Percentiles rank a stretch among this genome's conserved stretches.
phyloP scores from a whole-genome alignment of 768 basidiomycete genomes.

The Bullera alba region DNA sequence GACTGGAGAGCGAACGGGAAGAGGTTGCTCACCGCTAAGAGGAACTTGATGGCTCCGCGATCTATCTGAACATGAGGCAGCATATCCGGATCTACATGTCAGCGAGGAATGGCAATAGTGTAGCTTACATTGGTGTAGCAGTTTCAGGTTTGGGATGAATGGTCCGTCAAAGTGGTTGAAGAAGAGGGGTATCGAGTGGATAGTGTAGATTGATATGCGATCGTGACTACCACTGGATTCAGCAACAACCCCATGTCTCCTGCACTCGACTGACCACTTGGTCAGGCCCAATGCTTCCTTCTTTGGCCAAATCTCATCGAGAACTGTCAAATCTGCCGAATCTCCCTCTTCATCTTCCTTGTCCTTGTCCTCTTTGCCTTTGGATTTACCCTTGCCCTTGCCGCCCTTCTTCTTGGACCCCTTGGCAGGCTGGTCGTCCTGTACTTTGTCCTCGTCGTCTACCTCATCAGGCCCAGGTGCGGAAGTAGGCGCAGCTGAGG shows the following conservation, averaged over 20 bases:
- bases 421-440: constrained; percentile 7
- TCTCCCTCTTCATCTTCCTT: constrained; percentile 18
- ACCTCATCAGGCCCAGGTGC: constrained; percentile 1
- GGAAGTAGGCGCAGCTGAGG: constrained; percentile 37
- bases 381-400: constrained; percentile 9
- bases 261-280: constrained; percentile 64
- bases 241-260: not conserved
- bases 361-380: constrained; percentile 14
- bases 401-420: constrained; percentile 4
- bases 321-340: constrained; percentile 21
- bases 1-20: not conserved
- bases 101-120: not conserved
- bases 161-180: constrained; percentile 97
- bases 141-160: constrained; percentile 74
- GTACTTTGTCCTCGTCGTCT: constrained; percentile 19
- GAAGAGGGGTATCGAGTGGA: constrained; percentile 78
- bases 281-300: constrained; percentile 88
- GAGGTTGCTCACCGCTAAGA: constrained; percentile 61
- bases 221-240: constrained; percentile 61
- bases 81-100: constrained; percentile 69
- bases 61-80: constrained; percentile 84
- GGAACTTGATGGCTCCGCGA: constrained; percentile 94
- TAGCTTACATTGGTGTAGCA: constrained; percentile 81
- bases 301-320: constrained; percentile 93
- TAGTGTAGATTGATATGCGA: constrained; percentile 84